phyloP scores from a whole-genome alignment of 1,139 yeast species.

The Trichomonascaceae sp. region DNA sequence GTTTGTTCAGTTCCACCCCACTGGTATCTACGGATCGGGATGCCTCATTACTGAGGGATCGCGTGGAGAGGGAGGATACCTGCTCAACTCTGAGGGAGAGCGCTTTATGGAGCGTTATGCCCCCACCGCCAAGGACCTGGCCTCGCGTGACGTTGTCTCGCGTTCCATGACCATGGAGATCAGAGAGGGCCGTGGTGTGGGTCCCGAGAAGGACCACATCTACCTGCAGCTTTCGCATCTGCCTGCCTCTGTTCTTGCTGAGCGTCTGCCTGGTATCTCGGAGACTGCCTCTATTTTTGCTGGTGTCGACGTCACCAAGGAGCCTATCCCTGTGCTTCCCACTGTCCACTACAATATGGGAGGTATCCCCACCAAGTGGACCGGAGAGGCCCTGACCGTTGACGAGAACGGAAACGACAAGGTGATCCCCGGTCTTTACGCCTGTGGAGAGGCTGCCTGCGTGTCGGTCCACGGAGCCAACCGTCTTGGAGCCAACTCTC shows the following conservation, averaged over 20 bases:
- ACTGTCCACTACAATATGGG: slow-evolving; percentile 99
- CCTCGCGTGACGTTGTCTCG: slow-evolving; percentile 96
- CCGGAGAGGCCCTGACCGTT: slow-evolving; percentile 82
- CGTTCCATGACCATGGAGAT: slow-evolving; percentile 98
- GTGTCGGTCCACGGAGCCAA: slow-evolving; percentile 99
- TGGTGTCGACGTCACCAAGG: slow-evolving; percentile 98
- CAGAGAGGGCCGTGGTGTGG: slow-evolving; percentile 98
- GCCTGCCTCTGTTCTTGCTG: slow-evolving; percentile 83
- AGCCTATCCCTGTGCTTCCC: slow-evolving; percentile 96
- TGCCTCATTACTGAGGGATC: slow-evolving; percentile 98
- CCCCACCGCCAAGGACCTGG: slow-evolving; percentile 96
- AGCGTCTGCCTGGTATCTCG: slow-evolving; percentile 97
- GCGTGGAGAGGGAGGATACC: slow-evolving; percentile 99
- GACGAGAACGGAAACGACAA: slow-evolving; percentile 84
- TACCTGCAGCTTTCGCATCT: slow-evolving; percentile 86
- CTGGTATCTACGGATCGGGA: slow-evolving; percentile 98
- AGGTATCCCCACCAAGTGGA: slow-evolving; percentile 97
- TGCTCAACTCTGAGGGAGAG: slow-evolving; percentile 95
- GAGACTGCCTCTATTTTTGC: slow-evolving; percentile 98
- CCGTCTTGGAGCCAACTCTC: slow-evolving; percentile 98
- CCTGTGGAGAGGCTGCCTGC: slow-evolving; percentile 99
- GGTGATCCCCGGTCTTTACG: slow-evolving; percentile 85
- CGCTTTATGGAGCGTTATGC: slow-evolving; percentile 99
- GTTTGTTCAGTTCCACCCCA: slow-evolving; percentile 98
- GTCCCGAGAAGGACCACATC: slow-evolving; percentile 92